These are phyloP conservation scores for Trichomonascaceae sp. DNA, from an alignment of 1,139 yeast genomes.

Conservation along the genomic window DNA sequence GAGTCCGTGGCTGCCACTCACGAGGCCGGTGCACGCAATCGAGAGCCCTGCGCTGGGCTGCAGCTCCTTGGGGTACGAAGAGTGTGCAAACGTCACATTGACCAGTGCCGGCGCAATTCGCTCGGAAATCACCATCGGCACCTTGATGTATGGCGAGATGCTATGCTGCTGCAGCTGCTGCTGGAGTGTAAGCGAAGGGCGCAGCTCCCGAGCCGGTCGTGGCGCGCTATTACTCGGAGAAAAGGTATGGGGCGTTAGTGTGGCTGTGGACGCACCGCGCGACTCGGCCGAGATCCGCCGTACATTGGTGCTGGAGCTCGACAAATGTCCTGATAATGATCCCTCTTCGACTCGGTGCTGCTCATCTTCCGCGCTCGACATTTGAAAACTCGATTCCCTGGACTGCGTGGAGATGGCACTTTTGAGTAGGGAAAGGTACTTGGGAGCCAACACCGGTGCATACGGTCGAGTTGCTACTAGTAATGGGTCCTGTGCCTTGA, in stretches of 20 bases:
- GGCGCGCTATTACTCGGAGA: too few relatives aligned
- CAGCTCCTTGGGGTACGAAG: conserved; percentile 55
- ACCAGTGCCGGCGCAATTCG: conserved; percentile 55
- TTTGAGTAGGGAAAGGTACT: conserved; percentile 36
- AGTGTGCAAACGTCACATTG: conserved; percentile 56
- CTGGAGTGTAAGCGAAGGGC: conserved; percentile 2
- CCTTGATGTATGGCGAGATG: conserved; percentile 9
- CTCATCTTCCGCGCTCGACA: too few relatives aligned
- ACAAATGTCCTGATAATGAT: too few relatives aligned
- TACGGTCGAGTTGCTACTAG: conserved; percentile 50
- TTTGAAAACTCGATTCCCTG: too few relatives aligned
- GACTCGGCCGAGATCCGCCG: too few relatives aligned
- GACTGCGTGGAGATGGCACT: conserved; percentile 32
- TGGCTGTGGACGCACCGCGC: too few relatives aligned
- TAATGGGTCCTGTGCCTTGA: conserved; percentile 50
- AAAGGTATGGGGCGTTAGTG: too few relatives aligned
- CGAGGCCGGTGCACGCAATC: conserved; percentile 53
- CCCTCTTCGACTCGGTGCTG: too few relatives aligned
- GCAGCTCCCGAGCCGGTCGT: background rate
- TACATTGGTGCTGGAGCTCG: too few relatives aligned
- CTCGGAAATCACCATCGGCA: conserved; percentile 42
- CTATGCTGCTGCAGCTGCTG: too few relatives aligned
- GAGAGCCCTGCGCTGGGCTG: conserved; percentile 59
- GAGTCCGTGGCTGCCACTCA: conserved; percentile 57
- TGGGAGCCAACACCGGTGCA: conserved; percentile 44